Evolutionary conservation across 148 eudicot genomes (phyloP), one percentile per base, ranked within the genome.

Genomic region (Amaranthus palmeri): DNA sequence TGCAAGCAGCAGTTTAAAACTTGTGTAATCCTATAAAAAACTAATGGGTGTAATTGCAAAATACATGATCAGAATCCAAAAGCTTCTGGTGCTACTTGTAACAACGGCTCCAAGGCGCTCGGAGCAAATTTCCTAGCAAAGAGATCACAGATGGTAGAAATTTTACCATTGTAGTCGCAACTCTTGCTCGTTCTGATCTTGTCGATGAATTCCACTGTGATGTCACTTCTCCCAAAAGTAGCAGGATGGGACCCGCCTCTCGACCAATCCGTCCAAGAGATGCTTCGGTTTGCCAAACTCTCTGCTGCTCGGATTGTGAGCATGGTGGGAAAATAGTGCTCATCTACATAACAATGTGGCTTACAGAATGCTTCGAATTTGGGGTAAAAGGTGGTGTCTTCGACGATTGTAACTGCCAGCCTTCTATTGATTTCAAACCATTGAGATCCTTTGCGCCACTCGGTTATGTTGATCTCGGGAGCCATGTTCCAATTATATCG

Each of bases 201-300:
- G 78, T 79, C 78, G 48, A 87, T 74, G 83, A 91, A 91, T 40
- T 79, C 85, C 11, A 51, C 80, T 0, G 82, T 79, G 62, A 91
- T 85, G 67, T 91, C 97, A 6, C 75, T 76, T 63, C 68, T 80
- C 10, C 96, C 92, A 54, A 85, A 92, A 4, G 93, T 90, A 17
- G 86, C 93, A 4, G 98, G 98, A 68, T 92, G 98, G 25, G 96
- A 65, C 10, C 96, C 96, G 1, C 98, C 93, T 68, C 92, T 85
- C 5, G 98, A 90, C 98, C 98, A 92, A 74, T 92, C 96, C n/a
- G 88, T 93, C 88, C 84, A 90, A 43, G 98, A 90, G 61, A 92
- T 43, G 79, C 88, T 90, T 69, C 98, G 68, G 76, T 92, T 92
- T 14, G 96, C 91, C 79, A 90, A 54, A 9, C 73, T 80, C 25